A percentile compares a stretch with the other conserved stretches of the same genome.
Conservation (phyloP, 2,329 filamentous ascomycete species). For the Chaetomium strumarium region DNA sequence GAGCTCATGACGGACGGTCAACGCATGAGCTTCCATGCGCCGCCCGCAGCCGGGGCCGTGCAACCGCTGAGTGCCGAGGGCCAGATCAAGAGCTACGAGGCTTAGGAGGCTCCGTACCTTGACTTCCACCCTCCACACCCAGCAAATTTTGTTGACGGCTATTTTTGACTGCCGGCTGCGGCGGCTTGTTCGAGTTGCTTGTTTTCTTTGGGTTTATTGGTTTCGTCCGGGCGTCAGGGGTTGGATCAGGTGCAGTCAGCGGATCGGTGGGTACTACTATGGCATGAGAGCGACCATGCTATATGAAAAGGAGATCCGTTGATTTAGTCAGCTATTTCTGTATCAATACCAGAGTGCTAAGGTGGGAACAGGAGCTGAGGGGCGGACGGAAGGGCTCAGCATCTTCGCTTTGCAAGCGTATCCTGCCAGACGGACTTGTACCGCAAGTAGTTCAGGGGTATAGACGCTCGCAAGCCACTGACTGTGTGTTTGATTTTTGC, state of each 20-base stretch:
- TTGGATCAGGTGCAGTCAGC: background rate
- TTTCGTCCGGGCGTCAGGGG: constrained; percentile 15
- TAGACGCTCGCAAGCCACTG: too few species aligned
- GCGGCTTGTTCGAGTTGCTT: background rate
- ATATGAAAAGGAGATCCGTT: constrained; percentile 17
- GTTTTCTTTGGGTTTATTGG: constrained; percentile 9
- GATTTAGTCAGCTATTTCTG: background rate
- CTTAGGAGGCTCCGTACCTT: constrained; percentile 30
- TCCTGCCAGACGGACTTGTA: too few species aligned
- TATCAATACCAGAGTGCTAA: background rate
- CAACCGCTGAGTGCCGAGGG: constrained; percentile 52
- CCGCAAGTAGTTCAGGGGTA: too few species aligned
- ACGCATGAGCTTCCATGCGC: constrained; percentile 48
- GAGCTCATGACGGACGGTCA: constrained; percentile 45
- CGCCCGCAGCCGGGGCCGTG: constrained; percentile 38
- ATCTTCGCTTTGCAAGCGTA: background rate
- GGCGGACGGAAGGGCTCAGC: background rate
- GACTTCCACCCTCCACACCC: too few species aligned
- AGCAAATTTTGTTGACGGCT: too few species aligned
- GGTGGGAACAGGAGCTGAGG: background rate
- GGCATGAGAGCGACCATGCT: constrained; percentile 13
- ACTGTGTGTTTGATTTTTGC: too few species aligned
- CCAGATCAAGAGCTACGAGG: constrained; percentile 53
- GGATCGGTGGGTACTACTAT: constrained; percentile 13
- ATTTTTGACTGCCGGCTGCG: background rate